Evolutionary conservation across 331 rosid species (phyloP), one percentile per base, ranked within the genome.

Genomic region (Rosa hybrid): DNA sequence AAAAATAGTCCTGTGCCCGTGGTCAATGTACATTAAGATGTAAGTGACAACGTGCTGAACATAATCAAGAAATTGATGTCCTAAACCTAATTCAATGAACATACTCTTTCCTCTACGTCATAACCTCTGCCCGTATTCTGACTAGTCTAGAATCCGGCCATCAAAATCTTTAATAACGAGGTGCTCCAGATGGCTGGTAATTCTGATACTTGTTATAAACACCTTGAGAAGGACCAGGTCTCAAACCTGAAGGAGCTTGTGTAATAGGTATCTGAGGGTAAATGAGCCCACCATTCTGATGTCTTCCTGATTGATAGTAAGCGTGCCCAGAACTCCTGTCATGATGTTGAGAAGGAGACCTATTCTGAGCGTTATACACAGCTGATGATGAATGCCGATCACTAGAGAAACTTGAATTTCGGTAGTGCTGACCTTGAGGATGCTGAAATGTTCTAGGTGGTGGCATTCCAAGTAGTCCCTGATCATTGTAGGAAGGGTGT

Each of bases 281-380:
- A 68, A 57, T 18, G 41, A 83, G 90, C 79, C 83, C 77, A 7
- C 83, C 77, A 18, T 81, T 78, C 23, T 81, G 90, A 72, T 78
- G 80, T 73, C 21, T 72, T 60, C 86, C 92, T 50, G 92, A 78
- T 12, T 84, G 82, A 70, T 85, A 88, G 68, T 84, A 83, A 46
- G 77, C 83, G 60, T 85, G 83, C 81, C 86, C 84, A 25, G 56
- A 70, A 67, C 54, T 79, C 60, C 92, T 88, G 80, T 84, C 91
- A 68, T 89, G 81, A 4, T 82, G 75, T 62, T 64, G 85, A 77
- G 86, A 64, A 74, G 86, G 90, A 77, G 91, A 44, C 78, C 89
- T 72, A 25, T 72, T 54, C 73, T 70, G 86, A 21, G 68, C 81
- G 54, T 85, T 77, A 71, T 80, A 49, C 76, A 23, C 69, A 12